A percentile compares a stretch with the other conserved stretches of the same genome.
Conservation (phyloP, 352 stramenopile species). For the Elongisporangium anandrum region DNA sequence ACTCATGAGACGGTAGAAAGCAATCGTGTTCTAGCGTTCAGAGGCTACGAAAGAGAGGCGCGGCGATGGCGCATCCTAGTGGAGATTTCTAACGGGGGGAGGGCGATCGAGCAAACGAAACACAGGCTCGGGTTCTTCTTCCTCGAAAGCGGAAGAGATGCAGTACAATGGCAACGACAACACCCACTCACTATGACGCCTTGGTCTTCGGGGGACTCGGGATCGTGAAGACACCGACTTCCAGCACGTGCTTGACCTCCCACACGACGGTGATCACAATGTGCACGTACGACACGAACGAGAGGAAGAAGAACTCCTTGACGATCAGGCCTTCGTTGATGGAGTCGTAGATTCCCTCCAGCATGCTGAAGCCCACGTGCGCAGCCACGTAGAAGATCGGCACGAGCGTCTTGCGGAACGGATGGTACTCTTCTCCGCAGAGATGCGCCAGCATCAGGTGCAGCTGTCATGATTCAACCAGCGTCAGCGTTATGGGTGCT, state of each 20-base stretch:
- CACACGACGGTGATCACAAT: constrained; percentile 86
- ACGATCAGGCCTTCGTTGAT: constrained; percentile 81
- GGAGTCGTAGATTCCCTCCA: constrained; percentile 77
- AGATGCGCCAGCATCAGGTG: constrained; percentile 87
- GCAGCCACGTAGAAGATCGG: constrained; percentile 87
- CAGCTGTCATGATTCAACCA: constrained; percentile 30
- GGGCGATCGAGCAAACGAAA: too few species aligned
- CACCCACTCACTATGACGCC: constrained; percentile 9
- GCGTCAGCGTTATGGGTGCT: not conserved
- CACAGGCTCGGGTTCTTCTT: too few species aligned
- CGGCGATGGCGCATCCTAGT: too few species aligned
- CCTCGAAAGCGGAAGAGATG: not conserved
- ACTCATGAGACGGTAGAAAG: constrained; percentile 11
- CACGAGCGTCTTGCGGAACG: constrained; percentile 87
- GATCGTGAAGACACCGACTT: constrained; percentile 81
- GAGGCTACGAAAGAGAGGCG: too few species aligned
- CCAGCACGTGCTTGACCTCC: constrained; percentile 84
- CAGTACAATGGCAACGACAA: not conserved
- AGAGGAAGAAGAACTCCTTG: constrained; percentile 88
- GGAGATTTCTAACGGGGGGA: too few species aligned
- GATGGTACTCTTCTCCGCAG: constrained; percentile 85
- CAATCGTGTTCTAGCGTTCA: constrained; percentile 3
- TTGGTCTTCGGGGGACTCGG: constrained; percentile 21
- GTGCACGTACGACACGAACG: constrained; percentile 78
- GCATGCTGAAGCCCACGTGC: constrained; percentile 77